Evolutionary conservation across 2,329 filamentous ascomycete genomes (phyloP).

Genomic region (Claviceps arundinis): DNA sequence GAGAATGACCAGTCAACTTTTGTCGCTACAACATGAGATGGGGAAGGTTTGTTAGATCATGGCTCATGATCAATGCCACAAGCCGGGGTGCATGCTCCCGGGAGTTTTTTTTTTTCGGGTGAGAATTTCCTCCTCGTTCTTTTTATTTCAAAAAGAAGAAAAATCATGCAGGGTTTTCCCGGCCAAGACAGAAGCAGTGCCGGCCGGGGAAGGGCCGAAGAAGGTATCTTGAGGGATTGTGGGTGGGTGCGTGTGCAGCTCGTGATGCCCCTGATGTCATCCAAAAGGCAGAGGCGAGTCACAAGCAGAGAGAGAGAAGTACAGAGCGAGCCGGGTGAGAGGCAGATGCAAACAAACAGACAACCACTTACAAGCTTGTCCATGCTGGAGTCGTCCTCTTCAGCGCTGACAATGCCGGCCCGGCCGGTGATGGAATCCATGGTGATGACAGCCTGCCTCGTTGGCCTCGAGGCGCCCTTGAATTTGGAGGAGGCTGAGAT

Average conservation of each 20-base stretch:
- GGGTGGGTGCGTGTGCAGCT: slow-evolving; percentile 4
- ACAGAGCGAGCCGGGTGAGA: slow-evolving; percentile 3
- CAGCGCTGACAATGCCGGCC: slow-evolving; percentile 43
- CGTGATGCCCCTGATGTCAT: slow-evolving; percentile 3
- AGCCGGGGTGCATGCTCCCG: background rate
- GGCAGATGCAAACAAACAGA: background rate
- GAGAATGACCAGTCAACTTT: background rate
- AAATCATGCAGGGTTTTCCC: background rate
- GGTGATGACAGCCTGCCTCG: slow-evolving; percentile 11
- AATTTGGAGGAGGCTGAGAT: slow-evolving; percentile 5
- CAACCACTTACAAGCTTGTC: slow-evolving; percentile 43
- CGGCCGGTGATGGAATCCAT: slow-evolving; percentile 36
- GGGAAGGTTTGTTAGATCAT: background rate
- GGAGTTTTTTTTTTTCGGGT: background rate
- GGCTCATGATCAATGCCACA: background rate
- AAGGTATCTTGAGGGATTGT: background rate
- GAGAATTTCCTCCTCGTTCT: background rate
- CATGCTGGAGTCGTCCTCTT: slow-evolving; percentile 38
- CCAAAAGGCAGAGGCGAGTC: background rate
- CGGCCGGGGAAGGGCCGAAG: background rate
- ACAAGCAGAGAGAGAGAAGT: background rate
- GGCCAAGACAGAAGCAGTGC: background rate
- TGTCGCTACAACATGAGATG: too few species aligned
- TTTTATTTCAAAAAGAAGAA: background rate
- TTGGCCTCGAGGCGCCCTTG: slow-evolving; percentile 5